phyloP scores from a whole-genome alignment of 192 early-diverging fungal species.

The Lobosporangium transversale region DNA sequence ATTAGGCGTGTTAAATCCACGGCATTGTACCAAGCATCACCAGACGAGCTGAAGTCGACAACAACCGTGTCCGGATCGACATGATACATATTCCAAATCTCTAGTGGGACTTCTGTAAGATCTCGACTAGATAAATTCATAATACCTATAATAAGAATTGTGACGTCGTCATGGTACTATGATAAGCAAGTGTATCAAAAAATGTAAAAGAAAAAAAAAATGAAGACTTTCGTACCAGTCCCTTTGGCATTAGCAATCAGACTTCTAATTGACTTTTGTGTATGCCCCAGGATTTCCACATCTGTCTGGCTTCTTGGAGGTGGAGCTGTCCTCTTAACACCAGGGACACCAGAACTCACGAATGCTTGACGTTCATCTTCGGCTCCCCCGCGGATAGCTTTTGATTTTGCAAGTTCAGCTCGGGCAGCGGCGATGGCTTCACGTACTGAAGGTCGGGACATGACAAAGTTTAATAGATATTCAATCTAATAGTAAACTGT shows the following conservation, averaged over 20 bases:
- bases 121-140: slow-evolving; percentile 61
- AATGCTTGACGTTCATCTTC: slow-evolving; percentile 44
- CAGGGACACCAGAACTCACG: slow-evolving; percentile 36
- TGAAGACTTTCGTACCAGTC: slow-evolving; percentile 10
- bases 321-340: slow-evolving; percentile 25
- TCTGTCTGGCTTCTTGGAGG: slow-evolving; percentile 28
- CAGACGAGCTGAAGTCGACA: slow-evolving; percentile 58
- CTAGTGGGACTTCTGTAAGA: slow-evolving; percentile 57
- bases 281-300: slow-evolving; percentile 44
- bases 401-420: slow-evolving; percentile 27
- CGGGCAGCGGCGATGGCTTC: slow-evolving; percentile 47
- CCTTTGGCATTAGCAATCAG: slow-evolving; percentile 52
- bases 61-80: slow-evolving; percentile 59
- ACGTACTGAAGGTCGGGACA: slow-evolving; percentile 49
- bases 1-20: slow-evolving; percentile 62
- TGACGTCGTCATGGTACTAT: neutral
- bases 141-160: slow-evolving; percentile 39
- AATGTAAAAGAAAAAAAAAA: neutral
- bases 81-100: slow-evolving; percentile 69
- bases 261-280: slow-evolving; percentile 54
- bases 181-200: neutral
- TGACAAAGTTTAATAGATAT: slow-evolving; percentile 7
- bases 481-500: too few relatives aligned
- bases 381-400: slow-evolving; percentile 36
- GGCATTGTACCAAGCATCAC: slow-evolving; percentile 59